Percentiles rank a stretch among this genome's conserved stretches.
phyloP scores from a whole-genome alignment of 148 eudicot species.

The Talinum fruticosum region DNA sequence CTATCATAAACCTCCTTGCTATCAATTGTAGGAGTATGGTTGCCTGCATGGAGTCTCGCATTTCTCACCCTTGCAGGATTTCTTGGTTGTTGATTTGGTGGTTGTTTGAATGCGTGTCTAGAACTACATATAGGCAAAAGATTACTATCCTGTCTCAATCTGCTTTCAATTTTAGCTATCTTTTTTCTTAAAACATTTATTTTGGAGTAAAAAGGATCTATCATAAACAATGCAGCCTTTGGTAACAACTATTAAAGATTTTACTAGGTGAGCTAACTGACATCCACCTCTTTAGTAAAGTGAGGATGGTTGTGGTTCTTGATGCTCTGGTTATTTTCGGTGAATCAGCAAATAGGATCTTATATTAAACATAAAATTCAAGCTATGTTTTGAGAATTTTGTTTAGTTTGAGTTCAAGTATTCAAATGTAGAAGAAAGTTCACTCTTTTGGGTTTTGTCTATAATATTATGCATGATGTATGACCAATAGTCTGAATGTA shows the following conservation, averaged over 20 bases:
- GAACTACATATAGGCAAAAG: neutral
- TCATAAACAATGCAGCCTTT: too few species aligned
- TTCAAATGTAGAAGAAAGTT: neutral
- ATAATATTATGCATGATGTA: too few species aligned
- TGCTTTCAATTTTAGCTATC: neutral
- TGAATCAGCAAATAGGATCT: neutral
- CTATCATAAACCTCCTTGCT: neutral
- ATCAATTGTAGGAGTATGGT: neutral
- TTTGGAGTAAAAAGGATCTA: too few species aligned
- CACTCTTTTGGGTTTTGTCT: too few species aligned
- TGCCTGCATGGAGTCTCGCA: neutral
- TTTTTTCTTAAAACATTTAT: neutral
- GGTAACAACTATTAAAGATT: too few species aligned
- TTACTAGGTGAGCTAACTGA: too few species aligned
- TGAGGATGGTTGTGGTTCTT: too few species aligned
- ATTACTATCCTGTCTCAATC: neutral
- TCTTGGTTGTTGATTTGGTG: neutral
- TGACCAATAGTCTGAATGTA: too few species aligned
- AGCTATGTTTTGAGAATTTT: neutral
- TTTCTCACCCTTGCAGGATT: neutral
- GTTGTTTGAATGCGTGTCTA: neutral
- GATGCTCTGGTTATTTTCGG: neutral
- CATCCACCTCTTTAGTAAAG: too few species aligned
- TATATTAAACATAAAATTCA: neutral
- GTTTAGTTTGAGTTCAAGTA: neutral